Percentiles rank a stretch among this genome's conserved stretches.
Conservation (phyloP, 2,329 filamentous ascomycete genomes). For the Blumeria hordei region DNA sequence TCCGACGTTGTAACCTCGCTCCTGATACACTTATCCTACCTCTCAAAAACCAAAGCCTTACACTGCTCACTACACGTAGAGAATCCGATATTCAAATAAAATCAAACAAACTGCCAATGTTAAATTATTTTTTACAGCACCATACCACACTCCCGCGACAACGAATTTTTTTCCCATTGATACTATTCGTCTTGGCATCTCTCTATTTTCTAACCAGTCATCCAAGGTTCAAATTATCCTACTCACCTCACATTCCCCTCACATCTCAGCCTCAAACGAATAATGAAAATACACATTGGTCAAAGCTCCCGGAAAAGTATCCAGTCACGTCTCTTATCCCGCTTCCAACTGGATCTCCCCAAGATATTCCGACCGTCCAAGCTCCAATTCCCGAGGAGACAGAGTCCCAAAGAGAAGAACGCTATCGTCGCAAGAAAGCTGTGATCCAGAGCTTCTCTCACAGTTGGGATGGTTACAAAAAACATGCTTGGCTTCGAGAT, state of each 20-base stretch:
- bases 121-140: too few species aligned
- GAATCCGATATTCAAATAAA: too few species aligned
- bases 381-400: constrained; percentile 7
- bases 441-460: constrained; percentile 14
- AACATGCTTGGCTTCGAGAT: constrained; percentile 63
- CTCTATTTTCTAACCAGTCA: constrained; percentile 10
- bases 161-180: constrained; percentile 8
- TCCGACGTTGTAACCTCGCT: too few species aligned
- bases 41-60: too few species aligned
- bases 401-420: constrained; percentile 6
- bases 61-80: too few species aligned
- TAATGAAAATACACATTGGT: constrained; percentile 27
- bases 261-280: constrained; percentile 18
- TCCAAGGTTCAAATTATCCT: constrained; percentile 8
- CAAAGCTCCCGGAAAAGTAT: constrained; percentile 11
- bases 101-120: too few species aligned
- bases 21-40: too few species aligned
- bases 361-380: constrained; percentile 12
- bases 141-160: constrained; percentile 7
- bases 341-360: constrained; percentile 10
- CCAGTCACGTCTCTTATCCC: constrained; percentile 11
- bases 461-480: constrained; percentile 61
- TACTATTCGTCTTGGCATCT: constrained; percentile 6
- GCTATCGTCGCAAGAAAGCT: constrained; percentile 8
- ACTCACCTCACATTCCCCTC: constrained; percentile 5